phyloP scores from a whole-genome alignment of 306 rosid species.

The Betula pendula region DNA sequence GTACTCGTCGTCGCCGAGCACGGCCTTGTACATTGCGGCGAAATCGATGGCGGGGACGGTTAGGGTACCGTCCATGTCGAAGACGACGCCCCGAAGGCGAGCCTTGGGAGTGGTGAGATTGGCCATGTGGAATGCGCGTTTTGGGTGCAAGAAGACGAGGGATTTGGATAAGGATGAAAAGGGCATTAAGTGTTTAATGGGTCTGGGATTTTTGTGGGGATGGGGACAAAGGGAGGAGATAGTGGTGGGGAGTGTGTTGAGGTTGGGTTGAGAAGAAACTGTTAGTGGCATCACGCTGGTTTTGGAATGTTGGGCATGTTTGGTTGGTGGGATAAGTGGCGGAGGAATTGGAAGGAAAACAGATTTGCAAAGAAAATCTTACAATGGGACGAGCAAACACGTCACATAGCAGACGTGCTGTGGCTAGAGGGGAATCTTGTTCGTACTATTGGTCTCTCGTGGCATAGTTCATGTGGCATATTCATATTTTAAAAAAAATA shows the following conservation, averaged over 20 bases:
- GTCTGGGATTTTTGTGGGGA: not conserved
- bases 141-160: constrained; percentile 19
- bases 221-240: not conserved
- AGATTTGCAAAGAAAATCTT: no score
- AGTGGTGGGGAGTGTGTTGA: not conserved
- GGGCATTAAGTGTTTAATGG: constrained; percentile 11
- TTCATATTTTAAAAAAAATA: no score
- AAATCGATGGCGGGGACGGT: constrained; percentile 91
- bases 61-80: constrained; percentile 98
- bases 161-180: constrained; percentile 6
- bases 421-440: no score
- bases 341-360: no score
- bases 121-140: constrained; percentile 42
- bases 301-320: not conserved
- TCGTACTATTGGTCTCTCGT: no score
- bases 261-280: not conserved
- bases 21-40: constrained; percentile 74
- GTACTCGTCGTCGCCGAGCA: constrained; percentile 78
- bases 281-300: not conserved
- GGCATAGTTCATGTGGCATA: no score
- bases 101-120: constrained; percentile 27
- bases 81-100: constrained; percentile 83
- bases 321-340: not conserved
- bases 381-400: no score
- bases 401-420: no score